phyloP scores from a whole-genome alignment of 2,329 filamentous ascomycete genomes.

The Phoma herbarum region DNA sequence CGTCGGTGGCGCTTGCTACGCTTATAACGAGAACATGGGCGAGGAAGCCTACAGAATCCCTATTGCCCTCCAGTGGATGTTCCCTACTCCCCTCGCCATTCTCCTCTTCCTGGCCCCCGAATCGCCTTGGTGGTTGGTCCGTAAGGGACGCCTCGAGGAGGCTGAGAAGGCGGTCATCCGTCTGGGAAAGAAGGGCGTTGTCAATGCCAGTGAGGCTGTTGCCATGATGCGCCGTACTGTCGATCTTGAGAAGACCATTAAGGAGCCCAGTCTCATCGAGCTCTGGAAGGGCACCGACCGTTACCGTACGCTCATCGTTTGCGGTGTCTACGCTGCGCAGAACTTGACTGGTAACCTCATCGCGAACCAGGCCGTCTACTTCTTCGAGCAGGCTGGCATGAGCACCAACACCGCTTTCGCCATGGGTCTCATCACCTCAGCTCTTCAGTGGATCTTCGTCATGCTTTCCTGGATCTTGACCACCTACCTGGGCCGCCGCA shows the following conservation, averaged over 20 bases:
- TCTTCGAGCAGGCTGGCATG: slow-evolving; percentile 71
- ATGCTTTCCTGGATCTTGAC: slow-evolving; percentile 74
- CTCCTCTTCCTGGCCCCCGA: slow-evolving; percentile 61
- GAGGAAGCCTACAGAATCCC: slow-evolving; percentile 38
- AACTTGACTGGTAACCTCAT: slow-evolving; percentile 71
- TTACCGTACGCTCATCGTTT: slow-evolving; percentile 64
- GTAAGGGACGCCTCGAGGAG: slow-evolving; percentile 53
- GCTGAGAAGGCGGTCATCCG: slow-evolving; percentile 59
- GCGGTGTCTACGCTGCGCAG: slow-evolving; percentile 66
- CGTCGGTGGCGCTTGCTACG: slow-evolving; percentile 65
- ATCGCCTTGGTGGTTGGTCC: slow-evolving; percentile 61
- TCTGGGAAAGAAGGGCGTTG: slow-evolving; percentile 57
- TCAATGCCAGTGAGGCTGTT: slow-evolving; percentile 57
- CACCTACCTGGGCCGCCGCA: slow-evolving; percentile 68
- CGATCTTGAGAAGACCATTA: slow-evolving; percentile 61
- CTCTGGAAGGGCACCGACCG: slow-evolving; percentile 65
- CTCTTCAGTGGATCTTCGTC: slow-evolving; percentile 68
- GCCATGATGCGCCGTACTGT: slow-evolving; percentile 68
- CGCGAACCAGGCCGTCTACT: slow-evolving; percentile 69
- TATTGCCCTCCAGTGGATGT: slow-evolving; percentile 56
- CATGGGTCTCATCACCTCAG: slow-evolving; percentile 71
- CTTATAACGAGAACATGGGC: slow-evolving; percentile 53
- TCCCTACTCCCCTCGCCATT: slow-evolving; percentile 55
- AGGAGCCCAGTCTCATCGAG: slow-evolving; percentile 60
- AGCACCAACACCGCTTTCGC: slow-evolving; percentile 64